Base-by-base conservation (phyloP, 2,329 filamentous ascomycete species). In the Diaporthe nobilis region DNA sequence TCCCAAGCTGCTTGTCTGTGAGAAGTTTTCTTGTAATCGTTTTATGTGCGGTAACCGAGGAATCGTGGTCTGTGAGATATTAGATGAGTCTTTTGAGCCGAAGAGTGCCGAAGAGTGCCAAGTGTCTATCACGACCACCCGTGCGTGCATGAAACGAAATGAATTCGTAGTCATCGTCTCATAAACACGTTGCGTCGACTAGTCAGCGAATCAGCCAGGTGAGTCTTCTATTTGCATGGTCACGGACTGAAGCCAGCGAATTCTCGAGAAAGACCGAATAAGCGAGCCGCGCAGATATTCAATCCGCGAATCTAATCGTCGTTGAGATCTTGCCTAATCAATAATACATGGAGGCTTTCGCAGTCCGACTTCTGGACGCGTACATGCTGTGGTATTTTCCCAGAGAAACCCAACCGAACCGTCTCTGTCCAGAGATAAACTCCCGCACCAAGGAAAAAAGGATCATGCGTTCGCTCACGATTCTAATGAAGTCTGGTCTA, bases 271-370 rank as follows among this genome's bases (percentile, higher is more conserved):
- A 5, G 6, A 10, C 9, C 5, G 4, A 25, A 25, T 28, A 9
- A 42, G 47, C 22, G 34, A 55, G 65, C 34, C 65, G 25, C 49
- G 65, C 65, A 42, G 47, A 53, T 22, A 13, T 55, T 9, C 34
- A 42, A 31, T 39, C 65, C 49, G 34, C n/a, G 15, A 70, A 55
- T 70, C 65, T 55, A 70, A 42, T 9, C 47, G 17, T 55, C 49
- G 49, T 70, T 70, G 13, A 70, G 34, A 53, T 70, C 65, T 70
- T 58, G 51, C 70, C 44, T 39, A 31, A 3, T 13, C 44, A 44
- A 72, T 49, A n/a, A 55, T 65, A 73, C 57, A 65, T 73, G 71
- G 25, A 73, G 60, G 25, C 42, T 72, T 72, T 53, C n/a, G 71
- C 71, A 53, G 71, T 63, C 71, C 71, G 49, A 17, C 58, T 55